Conservation (phyloP, 805 yeast species). For the Candida palmyrensis region DNA sequence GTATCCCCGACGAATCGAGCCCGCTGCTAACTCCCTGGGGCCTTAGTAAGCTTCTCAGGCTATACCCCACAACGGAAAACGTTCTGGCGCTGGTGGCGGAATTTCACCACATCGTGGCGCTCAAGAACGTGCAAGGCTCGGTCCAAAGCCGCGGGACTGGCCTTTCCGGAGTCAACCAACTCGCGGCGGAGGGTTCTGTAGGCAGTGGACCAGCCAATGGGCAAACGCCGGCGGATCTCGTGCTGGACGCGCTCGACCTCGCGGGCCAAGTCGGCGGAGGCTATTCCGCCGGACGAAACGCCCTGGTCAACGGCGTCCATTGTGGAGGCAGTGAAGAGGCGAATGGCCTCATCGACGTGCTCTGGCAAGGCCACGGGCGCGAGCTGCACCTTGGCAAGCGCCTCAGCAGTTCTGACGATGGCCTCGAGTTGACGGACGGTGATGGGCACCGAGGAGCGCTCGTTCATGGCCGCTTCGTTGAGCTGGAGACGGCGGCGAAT, state of each 20-base stretch:
- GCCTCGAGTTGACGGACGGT: constrained; percentile 98
- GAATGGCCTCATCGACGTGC: constrained; percentile 93
- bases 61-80: constrained; percentile 71
- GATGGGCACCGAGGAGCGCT: constrained; percentile 92
- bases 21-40: no score
- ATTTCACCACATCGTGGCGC: constrained; percentile 80
- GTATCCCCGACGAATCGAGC: no score
- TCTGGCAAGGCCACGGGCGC: constrained; percentile 79
- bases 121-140: constrained; percentile 78
- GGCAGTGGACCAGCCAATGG: constrained; percentile 94
- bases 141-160: constrained; percentile 69
- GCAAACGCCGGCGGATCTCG: constrained; percentile 83
- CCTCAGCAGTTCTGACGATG: constrained; percentile 90
- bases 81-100: constrained; percentile 82
- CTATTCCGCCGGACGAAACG: constrained; percentile 39
- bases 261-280: constrained; percentile 55
- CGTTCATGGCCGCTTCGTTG: constrained; percentile 76
- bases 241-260: constrained; percentile 79
- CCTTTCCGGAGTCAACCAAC: constrained; percentile 63
- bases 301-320: constrained; percentile 89
- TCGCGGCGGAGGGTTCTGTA: constrained; percentile 79
- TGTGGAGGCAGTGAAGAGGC: constrained; percentile 93
- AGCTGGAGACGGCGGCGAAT: constrained; percentile 79
- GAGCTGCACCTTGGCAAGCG: constrained; percentile 81
- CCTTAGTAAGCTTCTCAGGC: no score